These are phyloP conservation scores for Fraxinus pennsylvanica DNA, from an alignment of 257 asterid genomes.

Conservation along the genomic window DNA sequence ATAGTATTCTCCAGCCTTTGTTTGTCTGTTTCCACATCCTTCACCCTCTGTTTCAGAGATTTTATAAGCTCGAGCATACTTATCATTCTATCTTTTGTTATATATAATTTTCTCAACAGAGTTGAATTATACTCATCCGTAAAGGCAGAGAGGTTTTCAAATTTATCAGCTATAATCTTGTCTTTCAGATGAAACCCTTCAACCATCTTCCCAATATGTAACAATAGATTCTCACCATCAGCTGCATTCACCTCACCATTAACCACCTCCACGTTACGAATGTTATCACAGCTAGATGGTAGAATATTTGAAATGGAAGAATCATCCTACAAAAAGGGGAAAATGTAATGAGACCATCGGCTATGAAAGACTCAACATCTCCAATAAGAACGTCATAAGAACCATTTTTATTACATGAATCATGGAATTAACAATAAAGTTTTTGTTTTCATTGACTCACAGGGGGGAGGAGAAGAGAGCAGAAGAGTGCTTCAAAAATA, in stretches of 20 bases:
- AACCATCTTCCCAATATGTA: conserved; percentile 34
- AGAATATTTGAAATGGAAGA: conserved; percentile 26
- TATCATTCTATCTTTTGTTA: conserved; percentile 45
- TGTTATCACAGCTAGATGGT: conserved; percentile 25
- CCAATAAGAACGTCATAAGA: background rate
- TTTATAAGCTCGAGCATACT: conserved; percentile 39
- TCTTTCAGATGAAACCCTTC: conserved; percentile 42
- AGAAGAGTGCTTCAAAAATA: conserved; percentile 2
- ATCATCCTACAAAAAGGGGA: conserved; percentile 36
- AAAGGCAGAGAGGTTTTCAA: conserved; percentile 29
- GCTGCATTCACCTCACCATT: conserved; percentile 33
- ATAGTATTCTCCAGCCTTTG: conserved; percentile 48
- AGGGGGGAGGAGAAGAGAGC: conserved; percentile 14
- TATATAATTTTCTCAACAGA: conserved; percentile 30
- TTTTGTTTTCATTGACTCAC: background rate
- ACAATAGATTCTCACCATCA: conserved; percentile 31
- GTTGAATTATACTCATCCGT: conserved; percentile 32
- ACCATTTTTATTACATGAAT: conserved; percentile 4
- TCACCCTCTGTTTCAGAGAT: conserved; percentile 55
- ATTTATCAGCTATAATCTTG: conserved; percentile 37
- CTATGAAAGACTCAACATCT: conserved; percentile 16
- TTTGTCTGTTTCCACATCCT: conserved; percentile 49
- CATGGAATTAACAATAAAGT: background rate
- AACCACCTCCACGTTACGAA: conserved; percentile 28
- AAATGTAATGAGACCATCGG: conserved; percentile 26